Conservation (phyloP, 768 basidiomycete species). For the Serendipita sp. region DNA sequence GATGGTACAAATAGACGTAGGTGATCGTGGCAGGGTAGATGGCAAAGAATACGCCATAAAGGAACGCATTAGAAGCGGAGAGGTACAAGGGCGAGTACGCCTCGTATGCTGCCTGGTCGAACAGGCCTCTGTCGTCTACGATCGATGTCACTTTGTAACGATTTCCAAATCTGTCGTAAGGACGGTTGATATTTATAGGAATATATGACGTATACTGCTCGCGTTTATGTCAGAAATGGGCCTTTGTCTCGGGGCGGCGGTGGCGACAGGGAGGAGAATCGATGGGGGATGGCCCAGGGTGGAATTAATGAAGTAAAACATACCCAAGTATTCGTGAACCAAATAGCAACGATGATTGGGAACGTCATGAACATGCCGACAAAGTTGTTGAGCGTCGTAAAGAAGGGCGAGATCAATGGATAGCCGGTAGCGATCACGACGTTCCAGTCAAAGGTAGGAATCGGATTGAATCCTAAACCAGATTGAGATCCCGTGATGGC, state of each 20-base stretch:
- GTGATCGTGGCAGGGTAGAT: slow-evolving; percentile 26
- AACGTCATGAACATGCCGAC: slow-evolving; percentile 16
- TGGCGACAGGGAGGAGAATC: not conserved
- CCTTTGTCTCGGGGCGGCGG: slow-evolving; percentile 2
- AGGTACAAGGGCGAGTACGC: slow-evolving; percentile 27
- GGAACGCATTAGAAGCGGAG: slow-evolving; percentile 18
- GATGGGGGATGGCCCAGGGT: not conserved
- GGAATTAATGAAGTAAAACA: too few relatives aligned
- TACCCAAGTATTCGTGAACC: slow-evolving; percentile 26
- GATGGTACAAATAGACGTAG: slow-evolving; percentile 37
- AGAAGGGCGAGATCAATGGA: slow-evolving; percentile 23
- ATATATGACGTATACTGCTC: slow-evolving; percentile 24
- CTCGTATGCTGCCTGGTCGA: slow-evolving; percentile 23
- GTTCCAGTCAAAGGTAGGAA: slow-evolving; percentile 27
- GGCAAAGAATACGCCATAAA: slow-evolving; percentile 26
- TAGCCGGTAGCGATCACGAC: slow-evolving; percentile 16
- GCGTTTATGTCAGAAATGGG: too few relatives aligned
- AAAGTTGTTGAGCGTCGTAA: slow-evolving; percentile 22
- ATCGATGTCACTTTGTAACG: slow-evolving; percentile 27
- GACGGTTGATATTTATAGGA: slow-evolving; percentile 23
- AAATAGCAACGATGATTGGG: slow-evolving; percentile 17
- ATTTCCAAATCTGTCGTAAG: slow-evolving; percentile 29
- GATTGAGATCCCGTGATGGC: slow-evolving; percentile 18
- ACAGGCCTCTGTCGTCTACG: slow-evolving; percentile 20
- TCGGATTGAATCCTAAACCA: slow-evolving; percentile 24